A percentile compares a stretch with the other conserved stretches of the same genome.
These are phyloP conservation scores for Buxus sempervirens DNA, from an alignment of 164 flowering plant species.

Conservation along the genomic window DNA sequence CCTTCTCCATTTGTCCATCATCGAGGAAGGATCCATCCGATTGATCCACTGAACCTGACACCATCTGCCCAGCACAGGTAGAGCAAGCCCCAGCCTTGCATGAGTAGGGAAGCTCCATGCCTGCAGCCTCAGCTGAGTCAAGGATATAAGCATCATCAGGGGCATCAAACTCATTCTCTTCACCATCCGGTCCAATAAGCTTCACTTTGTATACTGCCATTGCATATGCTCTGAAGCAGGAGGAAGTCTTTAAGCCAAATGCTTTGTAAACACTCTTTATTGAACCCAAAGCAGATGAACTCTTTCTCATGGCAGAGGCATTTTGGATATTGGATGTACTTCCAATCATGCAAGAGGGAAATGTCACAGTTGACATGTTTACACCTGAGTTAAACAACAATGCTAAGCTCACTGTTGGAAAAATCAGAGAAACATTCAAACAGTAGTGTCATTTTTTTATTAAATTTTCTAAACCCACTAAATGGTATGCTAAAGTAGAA, in stretches of 20 bases:
- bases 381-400: no score
- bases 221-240: conserved; percentile 4
- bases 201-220: conserved; percentile 22
- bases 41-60: conserved; percentile 14
- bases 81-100: conserved; percentile 29
- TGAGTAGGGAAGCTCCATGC: conserved; percentile 21
- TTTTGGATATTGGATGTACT: no score
- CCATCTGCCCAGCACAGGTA: conserved; percentile 23
- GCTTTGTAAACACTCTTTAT: conserved; percentile 9
- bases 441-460: no score
- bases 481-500: no score
- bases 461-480: no score
- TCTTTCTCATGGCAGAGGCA: neutral
- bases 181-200: conserved; percentile 19
- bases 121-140: conserved; percentile 21
- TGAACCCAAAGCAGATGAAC: no score
- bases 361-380: no score
- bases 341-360: no score
- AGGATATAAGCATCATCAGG: conserved; percentile 23
- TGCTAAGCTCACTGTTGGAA: no score
- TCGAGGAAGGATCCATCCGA: no score
- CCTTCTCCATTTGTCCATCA: no score
- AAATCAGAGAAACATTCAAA: no score
- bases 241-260: conserved; percentile 15
- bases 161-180: conserved; percentile 19